These are phyloP conservation scores for Amanita thiersii DNA, from an alignment of 768 basidiomycete species.

Conservation along the genomic window DNA sequence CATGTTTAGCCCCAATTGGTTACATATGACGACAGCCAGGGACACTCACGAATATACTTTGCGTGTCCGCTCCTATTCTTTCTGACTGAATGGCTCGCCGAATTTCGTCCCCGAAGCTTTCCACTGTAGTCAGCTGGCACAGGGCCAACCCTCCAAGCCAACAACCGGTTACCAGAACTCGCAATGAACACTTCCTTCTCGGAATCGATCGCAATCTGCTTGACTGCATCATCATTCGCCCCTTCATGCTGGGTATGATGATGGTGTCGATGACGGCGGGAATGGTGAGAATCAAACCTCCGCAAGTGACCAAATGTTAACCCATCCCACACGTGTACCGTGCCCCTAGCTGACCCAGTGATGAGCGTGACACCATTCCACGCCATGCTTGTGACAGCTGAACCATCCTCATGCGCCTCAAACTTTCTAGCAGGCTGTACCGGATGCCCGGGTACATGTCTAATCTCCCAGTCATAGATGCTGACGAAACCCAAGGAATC, in stretches of 20 bases:
- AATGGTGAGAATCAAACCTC: slow-evolving; percentile 40
- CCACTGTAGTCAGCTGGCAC: slow-evolving; percentile 21
- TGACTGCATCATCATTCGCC: slow-evolving; percentile 33
- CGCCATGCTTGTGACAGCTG: slow-evolving; percentile 50
- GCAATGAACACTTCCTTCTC: slow-evolving; percentile 50
- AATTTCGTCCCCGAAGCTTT: slow-evolving; percentile 26
- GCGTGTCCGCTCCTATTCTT: slow-evolving; percentile 24
- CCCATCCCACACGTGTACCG: slow-evolving; percentile 55
- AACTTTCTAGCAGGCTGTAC: slow-evolving; percentile 37
- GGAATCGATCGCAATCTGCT: slow-evolving; percentile 47
- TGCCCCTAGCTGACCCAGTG: slow-evolving; percentile 59
- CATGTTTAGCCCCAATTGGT: slow-evolving; percentile 6
- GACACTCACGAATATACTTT: slow-evolving; percentile 40
- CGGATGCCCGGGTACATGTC: slow-evolving; percentile 9
- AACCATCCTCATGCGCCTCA: slow-evolving; percentile 57
- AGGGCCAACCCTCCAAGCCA: slow-evolving; percentile 61
- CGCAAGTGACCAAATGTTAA: slow-evolving; percentile 53
- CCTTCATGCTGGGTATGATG: slow-evolving; percentile 1
- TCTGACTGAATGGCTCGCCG: slow-evolving; percentile 17
- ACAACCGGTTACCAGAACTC: slow-evolving; percentile 49
- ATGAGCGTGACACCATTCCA: slow-evolving; percentile 54
- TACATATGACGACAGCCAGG: too few species aligned
- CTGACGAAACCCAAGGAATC: slow-evolving; percentile 58
- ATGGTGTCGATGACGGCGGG: slow-evolving; percentile 10
- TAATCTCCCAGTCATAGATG: slow-evolving; percentile 45